phyloP scores from a whole-genome alignment of 768 basidiomycete species.

The Rhizopogon rudus region DNA sequence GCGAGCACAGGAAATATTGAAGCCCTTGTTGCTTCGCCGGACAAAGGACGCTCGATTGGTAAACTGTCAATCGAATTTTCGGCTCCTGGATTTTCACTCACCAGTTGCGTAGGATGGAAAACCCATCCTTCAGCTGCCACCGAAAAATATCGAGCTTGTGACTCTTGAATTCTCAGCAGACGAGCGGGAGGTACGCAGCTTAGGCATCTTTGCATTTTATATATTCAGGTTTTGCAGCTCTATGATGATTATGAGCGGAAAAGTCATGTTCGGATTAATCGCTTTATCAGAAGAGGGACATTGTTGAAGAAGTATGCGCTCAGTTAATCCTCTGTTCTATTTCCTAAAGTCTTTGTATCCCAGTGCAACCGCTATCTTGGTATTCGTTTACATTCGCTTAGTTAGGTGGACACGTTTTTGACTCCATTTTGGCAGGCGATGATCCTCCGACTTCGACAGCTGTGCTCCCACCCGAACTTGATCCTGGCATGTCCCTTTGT shows the following conservation, averaged over 20 bases:
- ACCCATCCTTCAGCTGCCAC: conserved; percentile 60
- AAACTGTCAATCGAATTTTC: neutral
- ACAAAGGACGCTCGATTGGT: conserved; percentile 58
- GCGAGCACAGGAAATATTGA: conserved; percentile 64
- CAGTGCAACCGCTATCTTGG: neutral
- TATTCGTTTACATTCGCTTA: neutral
- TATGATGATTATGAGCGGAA: conserved; percentile 55
- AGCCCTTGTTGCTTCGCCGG: conserved; percentile 63
- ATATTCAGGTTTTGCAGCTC: conserved; percentile 29
- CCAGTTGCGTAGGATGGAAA: conserved; percentile 45
- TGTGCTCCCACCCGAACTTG: conserved; percentile 70
- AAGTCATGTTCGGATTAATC: conserved; percentile 51
- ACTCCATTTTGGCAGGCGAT: conserved; percentile 40
- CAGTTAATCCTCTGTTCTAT: neutral
- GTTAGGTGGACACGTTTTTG: conserved; percentile 34
- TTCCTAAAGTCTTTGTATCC: neutral
- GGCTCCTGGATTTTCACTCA: neutral
- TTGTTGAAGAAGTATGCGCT: conserved; percentile 62
- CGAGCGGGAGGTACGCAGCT: conserved; percentile 50
- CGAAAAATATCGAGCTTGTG: conserved; percentile 55
- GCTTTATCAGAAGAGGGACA: conserved; percentile 59
- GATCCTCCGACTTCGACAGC: conserved; percentile 70
- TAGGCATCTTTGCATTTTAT: neutral
- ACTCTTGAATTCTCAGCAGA: conserved; percentile 59
- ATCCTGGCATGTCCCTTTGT: conserved; percentile 44